These are phyloP conservation scores for Bipolaris zeicola DNA, from an alignment of 2,329 filamentous ascomycete genomes.

Conservation along the genomic window DNA sequence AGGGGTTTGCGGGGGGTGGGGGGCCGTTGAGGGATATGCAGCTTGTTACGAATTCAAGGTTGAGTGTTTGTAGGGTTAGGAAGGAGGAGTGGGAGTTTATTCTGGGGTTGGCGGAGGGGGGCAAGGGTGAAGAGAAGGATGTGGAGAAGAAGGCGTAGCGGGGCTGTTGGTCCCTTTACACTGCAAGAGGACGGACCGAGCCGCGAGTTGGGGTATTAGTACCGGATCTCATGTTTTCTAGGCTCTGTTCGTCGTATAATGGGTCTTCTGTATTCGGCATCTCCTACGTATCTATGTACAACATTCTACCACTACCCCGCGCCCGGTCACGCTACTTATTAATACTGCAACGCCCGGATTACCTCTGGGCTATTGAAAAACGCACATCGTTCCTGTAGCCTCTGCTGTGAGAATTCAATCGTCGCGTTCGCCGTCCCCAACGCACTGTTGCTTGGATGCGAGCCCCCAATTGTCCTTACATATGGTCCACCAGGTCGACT, in stretches of 20 bases:
- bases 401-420: constrained; percentile 45
- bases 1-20: constrained; percentile 62
- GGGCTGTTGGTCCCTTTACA: not conserved
- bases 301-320: constrained; percentile 27
- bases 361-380: constrained; percentile 55
- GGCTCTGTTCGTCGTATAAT: no score
- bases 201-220: no score
- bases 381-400: constrained; percentile 54
- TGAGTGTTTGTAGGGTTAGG: constrained; percentile 78
- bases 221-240: not conserved
- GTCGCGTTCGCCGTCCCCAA: constrained; percentile 45
- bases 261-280: not conserved
- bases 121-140: constrained; percentile 1
- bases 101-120: constrained; percentile 54
- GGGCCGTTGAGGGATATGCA: constrained; percentile 75
- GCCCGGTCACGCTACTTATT: constrained; percentile 25
- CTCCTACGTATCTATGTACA: constrained; percentile 1
- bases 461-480: constrained; percentile 50
- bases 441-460: constrained; percentile 51
- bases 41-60: constrained; percentile 77
- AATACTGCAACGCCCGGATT: constrained; percentile 48
- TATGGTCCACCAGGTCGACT: constrained; percentile 23
- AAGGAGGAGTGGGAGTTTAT: constrained; percentile 69
- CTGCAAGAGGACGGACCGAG: not conserved
- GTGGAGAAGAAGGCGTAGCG: not conserved